phyloP scores from a whole-genome alignment of 2,329 filamentous ascomycete genomes.

The Phaeosphaeriaceae sp. region DNA sequence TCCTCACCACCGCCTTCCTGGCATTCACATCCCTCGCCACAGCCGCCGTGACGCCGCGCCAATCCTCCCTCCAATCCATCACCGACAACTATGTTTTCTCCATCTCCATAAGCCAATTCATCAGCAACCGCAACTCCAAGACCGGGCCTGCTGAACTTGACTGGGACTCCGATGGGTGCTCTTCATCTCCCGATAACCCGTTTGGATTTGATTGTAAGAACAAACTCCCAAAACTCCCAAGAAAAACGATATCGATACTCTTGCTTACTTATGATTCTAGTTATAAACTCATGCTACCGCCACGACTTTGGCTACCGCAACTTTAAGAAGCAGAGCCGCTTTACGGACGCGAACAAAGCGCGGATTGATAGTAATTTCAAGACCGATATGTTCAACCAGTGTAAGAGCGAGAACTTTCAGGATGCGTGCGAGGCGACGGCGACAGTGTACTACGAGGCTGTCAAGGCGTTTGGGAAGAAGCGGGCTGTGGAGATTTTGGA shows the following conservation, averaged over 20 bases:
- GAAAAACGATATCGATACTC: no score
- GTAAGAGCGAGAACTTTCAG: constrained; percentile 25
- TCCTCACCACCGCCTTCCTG: constrained; percentile 1
- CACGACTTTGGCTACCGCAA: constrained; percentile 64
- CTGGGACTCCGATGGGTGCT: constrained; percentile 49
- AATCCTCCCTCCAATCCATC: constrained; percentile 8
- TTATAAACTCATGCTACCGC: constrained; percentile 49
- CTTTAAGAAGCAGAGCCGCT: constrained; percentile 58
- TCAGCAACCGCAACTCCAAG: constrained; percentile 48
- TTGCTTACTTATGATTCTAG: no score
- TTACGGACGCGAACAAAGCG: constrained; percentile 40
- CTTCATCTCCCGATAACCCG: constrained; percentile 40
- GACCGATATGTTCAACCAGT: constrained; percentile 42
- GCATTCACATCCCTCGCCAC: constrained; percentile 1
- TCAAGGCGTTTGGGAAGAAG: constrained; percentile 32
- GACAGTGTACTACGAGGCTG: constrained; percentile 43
- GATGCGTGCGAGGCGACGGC: constrained; percentile 35
- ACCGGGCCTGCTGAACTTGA: constrained; percentile 48
- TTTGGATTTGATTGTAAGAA: constrained; percentile 40
- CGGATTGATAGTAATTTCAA: constrained; percentile 61
- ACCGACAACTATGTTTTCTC: constrained; percentile 59
- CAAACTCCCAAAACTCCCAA: no score
- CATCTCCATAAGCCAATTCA: constrained; percentile 53
- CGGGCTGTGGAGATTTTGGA: constrained; percentile 1
- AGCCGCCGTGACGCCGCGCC: neutral